phyloP scores from a whole-genome alignment of 164 flowering plant genomes.

The Vitis labrusca region DNA sequence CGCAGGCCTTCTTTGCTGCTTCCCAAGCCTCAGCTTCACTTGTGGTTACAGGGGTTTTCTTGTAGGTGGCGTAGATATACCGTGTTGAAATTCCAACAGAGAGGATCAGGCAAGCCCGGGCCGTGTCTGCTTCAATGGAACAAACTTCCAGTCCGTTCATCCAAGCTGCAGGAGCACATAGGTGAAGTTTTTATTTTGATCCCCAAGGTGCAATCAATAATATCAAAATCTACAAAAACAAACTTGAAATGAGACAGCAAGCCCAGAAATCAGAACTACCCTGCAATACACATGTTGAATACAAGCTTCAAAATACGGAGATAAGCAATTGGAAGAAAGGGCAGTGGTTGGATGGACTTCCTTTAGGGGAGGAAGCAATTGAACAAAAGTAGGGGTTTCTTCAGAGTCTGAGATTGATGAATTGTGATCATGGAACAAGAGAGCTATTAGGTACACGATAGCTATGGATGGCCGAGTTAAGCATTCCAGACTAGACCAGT shows the following conservation, averaged over 20 bases:
- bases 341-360: no score
- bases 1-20: conserved; percentile 87
- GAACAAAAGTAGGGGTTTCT: no score
- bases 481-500: no score
- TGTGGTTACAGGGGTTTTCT: conserved; percentile 64
- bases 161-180: conserved; percentile 62
- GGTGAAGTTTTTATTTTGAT: no score
- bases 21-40: conserved; percentile 97
- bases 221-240: background rate
- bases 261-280: background rate
- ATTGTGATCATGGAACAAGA: no score
- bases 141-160: conserved; percentile 94
- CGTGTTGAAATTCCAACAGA: conserved; percentile 87
- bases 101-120: conserved; percentile 62
- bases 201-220: background rate
- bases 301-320: no score
- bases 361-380: no score
- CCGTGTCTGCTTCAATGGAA: conserved; percentile 71
- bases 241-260: background rate
- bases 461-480: no score
- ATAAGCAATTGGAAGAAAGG: no score
- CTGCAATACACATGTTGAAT: background rate
- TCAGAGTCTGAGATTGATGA: no score
- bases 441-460: no score
- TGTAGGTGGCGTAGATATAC: conserved; percentile 74